Percentiles rank a stretch among this genome's conserved stretches.
Evolutionary conservation across 2,329 filamentous ascomycete genomes (phyloP).

Genomic region (Colletotrichum tropicicola): DNA sequence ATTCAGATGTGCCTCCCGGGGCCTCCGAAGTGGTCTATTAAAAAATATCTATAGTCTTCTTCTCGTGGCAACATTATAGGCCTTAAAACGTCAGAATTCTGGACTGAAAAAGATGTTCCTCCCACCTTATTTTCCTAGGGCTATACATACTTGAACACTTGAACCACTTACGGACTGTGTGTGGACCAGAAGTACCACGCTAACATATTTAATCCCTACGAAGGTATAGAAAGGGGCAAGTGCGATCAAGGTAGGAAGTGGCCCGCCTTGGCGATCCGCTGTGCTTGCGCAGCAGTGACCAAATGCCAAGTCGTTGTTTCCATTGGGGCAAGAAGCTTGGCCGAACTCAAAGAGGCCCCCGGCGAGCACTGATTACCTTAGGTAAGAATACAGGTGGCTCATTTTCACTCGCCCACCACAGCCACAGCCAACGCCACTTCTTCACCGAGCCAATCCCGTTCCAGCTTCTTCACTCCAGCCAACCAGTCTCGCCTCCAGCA

Average conservation of each 20-base stretch:
- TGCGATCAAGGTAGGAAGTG: background rate
- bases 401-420: conserved; percentile 10
- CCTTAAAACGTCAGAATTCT: too few relatives aligned
- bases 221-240: background rate
- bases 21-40: too few relatives aligned
- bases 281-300: background rate
- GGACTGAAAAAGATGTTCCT: too few relatives aligned
- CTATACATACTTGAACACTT: too few relatives aligned
- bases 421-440: background rate
- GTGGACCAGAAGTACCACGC: too few relatives aligned
- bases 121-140: too few relatives aligned
- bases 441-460: conserved; percentile 5
- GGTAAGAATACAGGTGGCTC: background rate
- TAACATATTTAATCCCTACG: too few relatives aligned
- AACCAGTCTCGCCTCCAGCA: too few relatives aligned
- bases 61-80: too few relatives aligned
- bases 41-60: too few relatives aligned
- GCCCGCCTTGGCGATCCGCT: conserved; percentile 17
- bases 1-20: too few relatives aligned
- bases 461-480: background rate
- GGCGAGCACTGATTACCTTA: background rate
- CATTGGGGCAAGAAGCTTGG: background rate
- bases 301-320: conserved; percentile 2
- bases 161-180: too few relatives aligned
- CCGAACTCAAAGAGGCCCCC: background rate